A percentile compares a stretch with the other conserved stretches of the same genome.
Evolutionary conservation across 176 grass and related monocot genomes (phyloP).

Genomic region (Rhynchospora tenuis): DNA sequence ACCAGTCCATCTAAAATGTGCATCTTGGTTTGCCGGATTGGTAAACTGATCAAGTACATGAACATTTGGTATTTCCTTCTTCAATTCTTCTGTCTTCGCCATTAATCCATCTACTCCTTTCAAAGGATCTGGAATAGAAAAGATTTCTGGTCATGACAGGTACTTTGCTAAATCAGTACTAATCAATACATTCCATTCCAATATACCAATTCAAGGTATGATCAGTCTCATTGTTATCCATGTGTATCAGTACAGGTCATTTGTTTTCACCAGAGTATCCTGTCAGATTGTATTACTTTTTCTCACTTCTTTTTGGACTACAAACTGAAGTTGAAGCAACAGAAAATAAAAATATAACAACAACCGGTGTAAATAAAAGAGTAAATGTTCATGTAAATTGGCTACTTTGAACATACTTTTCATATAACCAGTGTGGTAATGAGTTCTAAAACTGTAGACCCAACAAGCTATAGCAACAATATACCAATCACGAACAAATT

Average conservation of each 20-base stretch:
- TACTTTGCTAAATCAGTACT: not conserved
- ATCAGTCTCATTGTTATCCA: not conserved
- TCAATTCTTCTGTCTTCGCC: constrained; percentile 51
- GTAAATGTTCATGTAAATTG: not conserved
- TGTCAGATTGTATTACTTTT: not conserved
- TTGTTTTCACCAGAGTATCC: not conserved
- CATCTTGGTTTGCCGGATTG: constrained; percentile 61
- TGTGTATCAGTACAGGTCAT: not conserved
- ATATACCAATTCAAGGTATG: not conserved
- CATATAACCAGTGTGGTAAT: not conserved
- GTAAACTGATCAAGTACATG: constrained; percentile 56
- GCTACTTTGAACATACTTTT: not conserved
- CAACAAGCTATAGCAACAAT: not conserved
- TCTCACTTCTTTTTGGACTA: not conserved
- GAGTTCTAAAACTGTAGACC: not conserved
- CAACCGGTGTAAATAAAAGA: not conserved
- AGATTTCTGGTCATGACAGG: not conserved
- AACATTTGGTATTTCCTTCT: constrained; percentile 43
- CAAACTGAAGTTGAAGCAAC: not conserved
- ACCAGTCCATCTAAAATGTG: constrained; percentile 69
- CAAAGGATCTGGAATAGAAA: constrained; percentile 53
- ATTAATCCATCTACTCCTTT: constrained; percentile 41
- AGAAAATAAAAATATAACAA: not conserved
- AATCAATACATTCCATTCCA: not conserved
- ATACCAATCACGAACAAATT: not conserved